Evolutionary conservation across 106 monocot genomes (phyloP).

Genomic region (Dendrobium huoshanense): DNA sequence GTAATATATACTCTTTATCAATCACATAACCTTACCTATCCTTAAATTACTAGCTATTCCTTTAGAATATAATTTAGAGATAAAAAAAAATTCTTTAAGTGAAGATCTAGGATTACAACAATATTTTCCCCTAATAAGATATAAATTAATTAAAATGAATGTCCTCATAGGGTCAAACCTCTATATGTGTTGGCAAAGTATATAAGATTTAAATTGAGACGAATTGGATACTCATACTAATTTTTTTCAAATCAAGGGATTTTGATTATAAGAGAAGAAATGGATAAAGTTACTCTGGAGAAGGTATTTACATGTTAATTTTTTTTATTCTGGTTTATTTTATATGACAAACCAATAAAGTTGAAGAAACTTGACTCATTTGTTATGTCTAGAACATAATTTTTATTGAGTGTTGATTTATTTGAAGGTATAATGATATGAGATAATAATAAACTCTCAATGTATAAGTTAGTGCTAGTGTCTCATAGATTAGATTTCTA

Average conservation of each 20-base stretch:
- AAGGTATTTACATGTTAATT: not conserved
- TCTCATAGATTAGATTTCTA: not conserved
- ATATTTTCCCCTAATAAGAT: not conserved
- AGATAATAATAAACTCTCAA: not conserved
- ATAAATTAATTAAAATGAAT: not conserved
- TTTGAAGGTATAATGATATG: not conserved
- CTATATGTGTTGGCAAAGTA: too few species aligned
- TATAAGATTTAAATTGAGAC: not conserved
- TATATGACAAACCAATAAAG: not conserved
- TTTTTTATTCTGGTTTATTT: not conserved
- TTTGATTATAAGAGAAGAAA: not conserved
- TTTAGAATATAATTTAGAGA: not conserved
- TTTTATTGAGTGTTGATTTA: not conserved
- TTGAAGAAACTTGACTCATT: too few species aligned
- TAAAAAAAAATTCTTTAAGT: not conserved
- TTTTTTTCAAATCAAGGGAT: not conserved
- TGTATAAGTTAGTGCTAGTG: not conserved
- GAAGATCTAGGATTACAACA: not conserved
- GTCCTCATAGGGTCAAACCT: not conserved
- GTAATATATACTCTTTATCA: not conserved
- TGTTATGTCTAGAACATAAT: too few species aligned
- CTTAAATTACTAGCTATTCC: not conserved
- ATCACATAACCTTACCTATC: not conserved
- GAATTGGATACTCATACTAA: not conserved
- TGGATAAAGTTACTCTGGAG: not conserved